A percentile compares a stretch with the other conserved stretches of the same genome.
Conservation (phyloP, 2,329 filamentous ascomycete genomes). For the Fusarium burgessii region DNA sequence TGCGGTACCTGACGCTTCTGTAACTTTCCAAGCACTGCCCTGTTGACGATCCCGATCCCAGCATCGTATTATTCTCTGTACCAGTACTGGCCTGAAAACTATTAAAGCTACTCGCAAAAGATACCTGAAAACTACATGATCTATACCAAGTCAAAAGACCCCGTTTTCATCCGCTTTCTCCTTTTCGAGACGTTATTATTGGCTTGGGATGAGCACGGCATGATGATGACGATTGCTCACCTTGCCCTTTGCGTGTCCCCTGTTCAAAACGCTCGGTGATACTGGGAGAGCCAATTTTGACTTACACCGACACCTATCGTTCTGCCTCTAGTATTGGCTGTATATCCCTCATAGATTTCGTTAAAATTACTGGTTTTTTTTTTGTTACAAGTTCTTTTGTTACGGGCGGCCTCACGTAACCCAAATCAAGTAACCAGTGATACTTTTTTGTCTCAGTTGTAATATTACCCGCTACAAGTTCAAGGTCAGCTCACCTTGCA, state of each 20-base stretch:
- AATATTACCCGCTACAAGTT: background rate
- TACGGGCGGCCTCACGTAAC: conserved; percentile 26
- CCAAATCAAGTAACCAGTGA: conserved; percentile 1
- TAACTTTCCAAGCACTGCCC: conserved; percentile 24
- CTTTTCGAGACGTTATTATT: conserved; percentile 1
- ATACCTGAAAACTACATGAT: conserved; percentile 32
- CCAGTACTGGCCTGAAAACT: conserved; percentile 2
- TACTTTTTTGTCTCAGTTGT: background rate
- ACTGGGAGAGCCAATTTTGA: conserved; percentile 3
- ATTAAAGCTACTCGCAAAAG: conserved; percentile 1
- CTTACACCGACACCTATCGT: conserved; percentile 32
- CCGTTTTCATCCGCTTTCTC: conserved; percentile 25
- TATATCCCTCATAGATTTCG: conserved; percentile 32
- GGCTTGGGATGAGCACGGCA: conserved; percentile 6
- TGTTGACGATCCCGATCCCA: conserved; percentile 4
- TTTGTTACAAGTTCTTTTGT: background rate
- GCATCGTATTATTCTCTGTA: conserved; percentile 27
- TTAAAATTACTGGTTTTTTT: background rate
- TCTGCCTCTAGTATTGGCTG: conserved; percentile 26
- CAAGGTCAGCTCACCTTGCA: conserved; percentile 36
- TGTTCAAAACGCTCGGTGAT: conserved; percentile 32
- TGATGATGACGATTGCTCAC: conserved; percentile 11
- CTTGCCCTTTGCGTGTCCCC: conserved; percentile 2
- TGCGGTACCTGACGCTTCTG: conserved; percentile 25
- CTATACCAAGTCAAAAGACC: background rate